Percentiles rank a stretch among this genome's conserved stretches.
Evolutionary conservation across 2,329 filamentous ascomycete species (phyloP).

Genomic region (Sporothrix globosa): DNA sequence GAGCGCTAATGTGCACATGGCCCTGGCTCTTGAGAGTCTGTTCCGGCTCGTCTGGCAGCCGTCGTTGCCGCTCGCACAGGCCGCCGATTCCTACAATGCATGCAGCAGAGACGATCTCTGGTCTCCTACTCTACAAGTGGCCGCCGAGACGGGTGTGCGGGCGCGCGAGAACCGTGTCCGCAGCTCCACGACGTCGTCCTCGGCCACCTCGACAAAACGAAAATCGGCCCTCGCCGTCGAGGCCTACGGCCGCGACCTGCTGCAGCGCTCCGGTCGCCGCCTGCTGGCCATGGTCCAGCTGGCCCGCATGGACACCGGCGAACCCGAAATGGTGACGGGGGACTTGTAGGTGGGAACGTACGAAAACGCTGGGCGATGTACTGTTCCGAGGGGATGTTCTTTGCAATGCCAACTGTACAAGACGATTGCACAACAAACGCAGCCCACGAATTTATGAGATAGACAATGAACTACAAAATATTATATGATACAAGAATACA

Average conservation of each 20-base stretch:
- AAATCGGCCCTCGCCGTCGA: slow-evolving; percentile 42
- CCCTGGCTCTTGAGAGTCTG: slow-evolving; percentile 68
- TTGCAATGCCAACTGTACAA: slow-evolving; percentile 18
- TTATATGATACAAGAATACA: neutral
- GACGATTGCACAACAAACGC: neutral
- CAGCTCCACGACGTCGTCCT: neutral
- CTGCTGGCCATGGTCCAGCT: slow-evolving; percentile 48
- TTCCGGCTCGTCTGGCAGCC: slow-evolving; percentile 55
- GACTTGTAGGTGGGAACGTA: neutral
- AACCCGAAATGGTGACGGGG: neutral
- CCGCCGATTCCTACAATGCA: slow-evolving; percentile 1
- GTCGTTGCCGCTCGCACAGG: slow-evolving; percentile 36
- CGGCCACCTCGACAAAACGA: slow-evolving; percentile 42
- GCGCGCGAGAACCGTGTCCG: slow-evolving; percentile 53
- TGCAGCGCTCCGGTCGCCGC: slow-evolving; percentile 52
- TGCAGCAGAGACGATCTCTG: slow-evolving; percentile 46
- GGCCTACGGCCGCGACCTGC: slow-evolving; percentile 47
- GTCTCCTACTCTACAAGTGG: slow-evolving; percentile 45
- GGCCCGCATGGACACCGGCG: slow-evolving; percentile 40
- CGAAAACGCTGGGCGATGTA: neutral
- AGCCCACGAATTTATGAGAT: slow-evolving; percentile 5
- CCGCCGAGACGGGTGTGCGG: slow-evolving; percentile 52
- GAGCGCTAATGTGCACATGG: slow-evolving; percentile 73
- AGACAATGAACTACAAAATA: neutral
- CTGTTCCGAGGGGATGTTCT: neutral